Conservation (phyloP, 495 filamentous ascomycete genomes). For the Parachaetomium inaequale region DNA sequence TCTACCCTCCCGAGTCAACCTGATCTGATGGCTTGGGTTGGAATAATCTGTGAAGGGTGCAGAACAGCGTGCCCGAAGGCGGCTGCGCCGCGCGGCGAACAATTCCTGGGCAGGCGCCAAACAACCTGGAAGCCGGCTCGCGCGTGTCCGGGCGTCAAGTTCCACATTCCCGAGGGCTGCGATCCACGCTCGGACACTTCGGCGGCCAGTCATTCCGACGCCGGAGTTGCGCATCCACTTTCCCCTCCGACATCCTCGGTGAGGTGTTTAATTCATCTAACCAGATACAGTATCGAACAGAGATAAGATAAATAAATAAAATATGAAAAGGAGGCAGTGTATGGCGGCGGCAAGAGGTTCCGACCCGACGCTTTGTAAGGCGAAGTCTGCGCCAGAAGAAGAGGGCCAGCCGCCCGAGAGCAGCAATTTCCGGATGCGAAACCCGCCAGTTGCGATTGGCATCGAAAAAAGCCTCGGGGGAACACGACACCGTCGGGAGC, state of each 20-base stretch:
- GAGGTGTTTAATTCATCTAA: no score
- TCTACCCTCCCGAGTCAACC: neutral
- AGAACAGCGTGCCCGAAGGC: neutral
- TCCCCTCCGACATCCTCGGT: neutral
- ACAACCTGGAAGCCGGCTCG: neutral
- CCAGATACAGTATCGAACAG: no score
- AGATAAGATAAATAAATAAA: no score
- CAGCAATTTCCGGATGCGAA: slow-evolving; percentile 11
- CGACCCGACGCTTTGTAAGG: neutral
- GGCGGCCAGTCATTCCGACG: slow-evolving; percentile 13
- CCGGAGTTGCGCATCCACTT: slow-evolving; percentile 1
- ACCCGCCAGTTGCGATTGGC: neutral
- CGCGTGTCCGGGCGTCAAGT: slow-evolving; percentile 11
- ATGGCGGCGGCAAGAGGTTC: no score
- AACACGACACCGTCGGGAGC: slow-evolving; percentile 13
- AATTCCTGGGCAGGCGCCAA: neutral
- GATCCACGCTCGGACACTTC: slow-evolving; percentile 13
- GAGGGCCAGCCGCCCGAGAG: neutral
- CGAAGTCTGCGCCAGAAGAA: neutral
- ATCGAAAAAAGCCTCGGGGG: neutral
- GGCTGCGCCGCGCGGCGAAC: neutral
- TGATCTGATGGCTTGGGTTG: no score
- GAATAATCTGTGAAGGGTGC: neutral
- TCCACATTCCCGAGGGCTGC: slow-evolving; percentile 19
- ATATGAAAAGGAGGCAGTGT: no score